A percentile compares a stretch with the other conserved stretches of the same genome.
phyloP scores from a whole-genome alignment of 2,329 filamentous ascomycete genomes.

The Ambrosiella cleistominuta region DNA sequence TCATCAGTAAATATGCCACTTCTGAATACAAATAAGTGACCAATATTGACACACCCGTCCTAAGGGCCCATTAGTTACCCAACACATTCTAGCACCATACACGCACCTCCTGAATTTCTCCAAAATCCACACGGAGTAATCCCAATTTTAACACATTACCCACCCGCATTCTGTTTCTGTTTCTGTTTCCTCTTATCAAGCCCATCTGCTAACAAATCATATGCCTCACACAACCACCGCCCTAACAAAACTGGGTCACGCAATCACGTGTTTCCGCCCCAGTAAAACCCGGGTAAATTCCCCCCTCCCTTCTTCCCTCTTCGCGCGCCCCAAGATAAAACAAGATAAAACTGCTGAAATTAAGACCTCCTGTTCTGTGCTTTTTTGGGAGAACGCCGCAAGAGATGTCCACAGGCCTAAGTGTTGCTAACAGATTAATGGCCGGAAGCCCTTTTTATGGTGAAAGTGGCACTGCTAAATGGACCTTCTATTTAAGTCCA shows the following conservation, averaged over 20 bases:
- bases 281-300: background rate
- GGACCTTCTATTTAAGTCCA: too few relatives aligned
- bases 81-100: background rate
- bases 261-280: background rate
- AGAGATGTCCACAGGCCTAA: background rate
- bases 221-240: background rate
- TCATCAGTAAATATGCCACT: background rate
- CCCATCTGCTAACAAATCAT: background rate
- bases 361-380: background rate
- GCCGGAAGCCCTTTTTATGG: background rate
- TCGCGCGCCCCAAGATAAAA: background rate
- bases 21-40: background rate
- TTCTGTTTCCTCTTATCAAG: background rate
- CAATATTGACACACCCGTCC: background rate
- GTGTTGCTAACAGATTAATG: background rate
- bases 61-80: background rate
- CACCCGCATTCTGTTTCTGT: too few relatives aligned
- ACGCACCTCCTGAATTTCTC: background rate
- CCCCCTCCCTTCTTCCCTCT: background rate
- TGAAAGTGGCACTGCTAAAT: background rate
- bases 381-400: background rate
- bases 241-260: background rate
- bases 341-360: background rate
- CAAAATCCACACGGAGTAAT: background rate
- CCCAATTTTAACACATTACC: background rate